A percentile compares a stretch with the other conserved stretches of the same genome.
These are phyloP conservation scores for Colletotrichum sp. DNA, from an alignment of 2,329 filamentous ascomycete genomes.

Conservation along the genomic window DNA sequence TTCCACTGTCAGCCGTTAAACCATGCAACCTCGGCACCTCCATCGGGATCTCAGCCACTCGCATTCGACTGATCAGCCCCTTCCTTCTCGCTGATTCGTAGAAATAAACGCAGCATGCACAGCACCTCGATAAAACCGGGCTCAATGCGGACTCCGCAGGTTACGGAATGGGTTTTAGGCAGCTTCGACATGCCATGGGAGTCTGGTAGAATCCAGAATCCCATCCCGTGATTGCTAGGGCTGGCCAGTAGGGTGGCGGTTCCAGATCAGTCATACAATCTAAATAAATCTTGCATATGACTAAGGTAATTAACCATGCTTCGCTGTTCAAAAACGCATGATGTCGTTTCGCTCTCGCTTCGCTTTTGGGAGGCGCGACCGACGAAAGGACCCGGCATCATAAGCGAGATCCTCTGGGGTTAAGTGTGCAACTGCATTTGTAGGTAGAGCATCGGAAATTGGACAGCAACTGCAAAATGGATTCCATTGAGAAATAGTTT, in stretches of 20 bases:
- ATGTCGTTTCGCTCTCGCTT: background rate
- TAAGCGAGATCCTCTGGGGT: background rate
- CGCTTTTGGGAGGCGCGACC: background rate
- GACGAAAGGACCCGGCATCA: background rate
- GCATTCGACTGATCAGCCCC: background rate
- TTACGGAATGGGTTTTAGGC: background rate
- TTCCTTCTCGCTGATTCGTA: background rate
- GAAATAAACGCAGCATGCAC: background rate
- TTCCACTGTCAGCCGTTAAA: background rate
- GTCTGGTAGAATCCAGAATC: background rate
- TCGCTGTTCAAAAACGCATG: background rate
- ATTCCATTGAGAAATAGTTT: background rate
- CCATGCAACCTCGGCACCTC: background rate
- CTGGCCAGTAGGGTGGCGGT: background rate
- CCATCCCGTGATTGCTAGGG: background rate
- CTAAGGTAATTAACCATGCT: background rate
- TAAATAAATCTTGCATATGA: constrained; percentile 3
- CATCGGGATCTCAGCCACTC: background rate
- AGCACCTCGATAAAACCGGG: background rate
- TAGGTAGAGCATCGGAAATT: background rate
- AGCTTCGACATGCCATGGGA: background rate
- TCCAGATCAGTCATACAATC: background rate
- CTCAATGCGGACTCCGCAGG: background rate
- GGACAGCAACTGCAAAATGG: background rate
- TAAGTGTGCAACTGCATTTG: background rate